These are phyloP conservation scores for Pythium brachiatum DNA, from an alignment of 352 stramenopile species.

Conservation along the genomic window DNA sequence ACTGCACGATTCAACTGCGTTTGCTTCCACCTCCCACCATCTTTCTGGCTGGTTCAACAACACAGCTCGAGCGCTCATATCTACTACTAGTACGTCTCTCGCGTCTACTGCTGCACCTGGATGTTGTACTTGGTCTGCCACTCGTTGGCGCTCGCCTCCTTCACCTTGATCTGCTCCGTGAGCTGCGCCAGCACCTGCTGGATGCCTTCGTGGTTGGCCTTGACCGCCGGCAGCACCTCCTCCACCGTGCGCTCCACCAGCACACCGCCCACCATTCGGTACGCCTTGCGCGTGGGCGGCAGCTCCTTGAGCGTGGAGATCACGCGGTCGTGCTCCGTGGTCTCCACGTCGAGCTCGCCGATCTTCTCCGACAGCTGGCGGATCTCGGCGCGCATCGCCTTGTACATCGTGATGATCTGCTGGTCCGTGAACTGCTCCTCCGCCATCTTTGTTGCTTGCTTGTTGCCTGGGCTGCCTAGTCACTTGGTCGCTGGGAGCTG, in stretches of 20 bases:
- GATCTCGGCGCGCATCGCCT: constrained; percentile 79
- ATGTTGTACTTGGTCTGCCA: constrained; percentile 89
- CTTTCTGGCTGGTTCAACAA: not conserved
- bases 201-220: constrained; percentile 76
- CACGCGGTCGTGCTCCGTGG: constrained; percentile 80
- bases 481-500: not conserved
- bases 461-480: not conserved
- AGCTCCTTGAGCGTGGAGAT: constrained; percentile 77
- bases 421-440: constrained; percentile 72
- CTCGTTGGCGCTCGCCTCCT: constrained; percentile 78
- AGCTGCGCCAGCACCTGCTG: constrained; percentile 72
- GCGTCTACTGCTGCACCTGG: constrained; percentile 62
- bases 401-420: constrained; percentile 86
- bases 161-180: constrained; percentile 79
- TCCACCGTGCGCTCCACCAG: constrained; percentile 95
- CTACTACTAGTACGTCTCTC: constrained; percentile 15
- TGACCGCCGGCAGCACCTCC: constrained; percentile 94
- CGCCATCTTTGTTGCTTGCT: constrained; percentile 26
- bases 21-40: not conserved
- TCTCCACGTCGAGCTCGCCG: constrained; percentile 81
- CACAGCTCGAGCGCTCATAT: not conserved
- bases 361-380: constrained; percentile 85
- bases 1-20: constrained; percentile 3
- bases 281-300: constrained; percentile 84
- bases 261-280: constrained; percentile 95